Conservation (phyloP, 352 stramenopile genomes). For the Plasmopara muralis region DNA sequence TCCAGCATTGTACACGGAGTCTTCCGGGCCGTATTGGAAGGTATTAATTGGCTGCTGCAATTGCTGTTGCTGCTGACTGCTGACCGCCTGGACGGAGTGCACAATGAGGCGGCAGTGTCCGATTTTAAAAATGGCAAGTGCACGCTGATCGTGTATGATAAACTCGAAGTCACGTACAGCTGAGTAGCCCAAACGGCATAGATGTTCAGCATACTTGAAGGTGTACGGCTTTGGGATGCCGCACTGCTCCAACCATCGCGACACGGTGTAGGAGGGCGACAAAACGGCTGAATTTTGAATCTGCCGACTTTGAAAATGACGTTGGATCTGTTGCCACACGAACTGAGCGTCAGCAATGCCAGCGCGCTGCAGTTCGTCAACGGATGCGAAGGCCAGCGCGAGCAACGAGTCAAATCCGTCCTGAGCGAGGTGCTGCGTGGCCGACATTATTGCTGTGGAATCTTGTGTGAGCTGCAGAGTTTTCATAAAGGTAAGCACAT, state of each 20-base stretch:
- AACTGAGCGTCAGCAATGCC: slow-evolving; percentile 45
- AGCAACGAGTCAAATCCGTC: slow-evolving; percentile 60
- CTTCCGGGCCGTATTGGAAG: slow-evolving; percentile 26
- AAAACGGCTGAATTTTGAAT: slow-evolving; percentile 35
- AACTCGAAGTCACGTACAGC: slow-evolving; percentile 50
- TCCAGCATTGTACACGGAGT: slow-evolving; percentile 24
- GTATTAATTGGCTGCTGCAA: slow-evolving; percentile 13
- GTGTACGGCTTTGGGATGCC: slow-evolving; percentile 36
- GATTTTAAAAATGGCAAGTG: slow-evolving; percentile 34
- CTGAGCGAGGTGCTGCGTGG: slow-evolving; percentile 32
- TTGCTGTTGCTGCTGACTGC: slow-evolving; percentile 23
- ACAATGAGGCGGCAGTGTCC: slow-evolving; percentile 41
- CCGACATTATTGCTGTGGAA: slow-evolving; percentile 20
- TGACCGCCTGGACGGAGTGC: slow-evolving; percentile 32
- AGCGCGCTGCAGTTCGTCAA: slow-evolving; percentile 40
- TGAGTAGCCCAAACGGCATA: slow-evolving; percentile 56
- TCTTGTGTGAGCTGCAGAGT: slow-evolving; percentile 40
- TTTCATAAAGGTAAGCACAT: slow-evolving; percentile 48
- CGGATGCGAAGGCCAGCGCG: slow-evolving; percentile 42
- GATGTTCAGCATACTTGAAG: slow-evolving; percentile 50
- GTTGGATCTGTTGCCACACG: slow-evolving; percentile 38
- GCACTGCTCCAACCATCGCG: slow-evolving; percentile 54
- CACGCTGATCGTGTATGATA: slow-evolving; percentile 45
- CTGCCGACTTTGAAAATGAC: slow-evolving; percentile 36
- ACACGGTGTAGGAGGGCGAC: slow-evolving; percentile 40